Conservation (phyloP, 257 asterid genomes). For the Lycium barbarum region DNA sequence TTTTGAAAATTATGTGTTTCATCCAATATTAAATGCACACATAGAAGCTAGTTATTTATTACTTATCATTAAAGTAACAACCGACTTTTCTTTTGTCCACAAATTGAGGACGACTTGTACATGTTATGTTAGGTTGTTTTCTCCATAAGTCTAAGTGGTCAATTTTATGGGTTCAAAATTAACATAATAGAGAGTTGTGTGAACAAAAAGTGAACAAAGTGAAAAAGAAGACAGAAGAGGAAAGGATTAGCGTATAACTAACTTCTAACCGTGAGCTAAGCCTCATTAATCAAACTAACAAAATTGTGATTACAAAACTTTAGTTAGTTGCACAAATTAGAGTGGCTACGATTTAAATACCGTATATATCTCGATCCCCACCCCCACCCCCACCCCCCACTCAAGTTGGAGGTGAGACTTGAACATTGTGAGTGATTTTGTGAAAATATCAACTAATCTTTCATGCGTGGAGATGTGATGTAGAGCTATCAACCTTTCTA, state of each 20-base stretch:
- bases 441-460: too few species aligned
- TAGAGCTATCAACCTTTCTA: too few species aligned
- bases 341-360: too few species aligned
- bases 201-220: not conserved
- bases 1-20: conserved; percentile 20
- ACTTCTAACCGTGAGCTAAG: too few species aligned
- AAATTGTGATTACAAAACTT: too few species aligned
- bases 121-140: conserved; percentile 7
- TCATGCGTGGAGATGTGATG: too few species aligned
- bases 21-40: not conserved
- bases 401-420: too few species aligned
- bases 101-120: not conserved
- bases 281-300: too few species aligned
- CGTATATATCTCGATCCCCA: too few species aligned
- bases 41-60: not conserved
- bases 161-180: conserved; percentile 5
- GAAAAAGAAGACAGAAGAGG: not conserved
- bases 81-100: conserved; percentile 21
- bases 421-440: too few species aligned
- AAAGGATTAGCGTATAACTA: not conserved
- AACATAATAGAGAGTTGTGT: not conserved
- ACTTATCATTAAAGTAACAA: not conserved
- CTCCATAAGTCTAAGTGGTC: conserved; percentile 4
- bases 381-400: too few species aligned
- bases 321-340: too few species aligned